Evolutionary conservation across 1,284 basidiomycete species (phyloP), one percentile per base, ranked within the genome.

Genomic region (Peniophora sp.): DNA sequence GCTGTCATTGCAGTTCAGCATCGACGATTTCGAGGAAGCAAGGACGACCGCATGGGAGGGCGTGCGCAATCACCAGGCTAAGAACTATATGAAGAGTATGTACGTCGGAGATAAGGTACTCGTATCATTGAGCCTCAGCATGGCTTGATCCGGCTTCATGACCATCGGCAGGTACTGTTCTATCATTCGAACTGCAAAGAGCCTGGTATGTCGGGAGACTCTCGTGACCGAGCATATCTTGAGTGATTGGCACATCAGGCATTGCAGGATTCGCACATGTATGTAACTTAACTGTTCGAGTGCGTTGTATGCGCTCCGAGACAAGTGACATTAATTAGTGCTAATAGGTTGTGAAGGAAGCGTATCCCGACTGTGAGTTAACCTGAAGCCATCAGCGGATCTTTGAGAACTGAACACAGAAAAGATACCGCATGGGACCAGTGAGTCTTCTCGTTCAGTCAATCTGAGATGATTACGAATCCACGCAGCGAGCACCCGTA

Each of bases 101-200:
- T 79, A 79, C 58, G 58, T 82, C 6, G 91, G 88, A 20, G 91
- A 98, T 63, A 78, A 85, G 69, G 92, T 87, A 48, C 38, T 8
- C n/a, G n/a, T 16, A n/a, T 10, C 5, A 20, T 17, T 5, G 38
- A 20, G 5, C 19, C 73, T 60, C 35, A 14, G 16, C 45, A 11
- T 10, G 10, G 6, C 14, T 38, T 53, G 50, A 43, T 35, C 52
- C 47, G 34, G 51, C 32, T n/a, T 50, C 47, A 56, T 49, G 22
- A 23, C n/a, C 45, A 27, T 23, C 19, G 43, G 45, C 46, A 63
- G 61, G 61, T 66, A 36, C 53, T 89, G 41, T 90, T 90, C 69
- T 98, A 97, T 65, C 93, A 97, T 63, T 95, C 92, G 17, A 98
- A 93, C 65, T 92, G 87, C 69, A 96, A 94, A 70, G 77, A 67